Evolutionary conservation across 148 eudicot species (phyloP).

Genomic region (Tetragonia tetragonoides): DNA sequence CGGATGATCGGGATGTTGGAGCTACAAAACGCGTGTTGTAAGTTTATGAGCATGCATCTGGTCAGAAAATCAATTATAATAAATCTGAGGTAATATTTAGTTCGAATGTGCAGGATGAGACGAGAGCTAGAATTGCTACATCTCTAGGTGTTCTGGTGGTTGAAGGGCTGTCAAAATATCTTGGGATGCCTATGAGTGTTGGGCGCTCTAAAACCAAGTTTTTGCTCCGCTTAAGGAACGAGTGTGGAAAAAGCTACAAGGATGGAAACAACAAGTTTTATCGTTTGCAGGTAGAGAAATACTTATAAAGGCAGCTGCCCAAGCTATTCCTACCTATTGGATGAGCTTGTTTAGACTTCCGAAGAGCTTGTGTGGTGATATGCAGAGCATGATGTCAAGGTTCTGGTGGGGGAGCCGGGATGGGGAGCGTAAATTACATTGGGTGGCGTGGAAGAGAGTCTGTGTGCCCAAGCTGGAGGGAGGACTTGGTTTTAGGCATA

Average conservation of each 20-base stretch:
- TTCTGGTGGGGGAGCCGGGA: neutral
- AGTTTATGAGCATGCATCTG: neutral
- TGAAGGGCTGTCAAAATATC: neutral
- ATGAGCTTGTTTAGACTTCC: conserved; percentile 4
- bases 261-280: neutral
- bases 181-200: neutral
- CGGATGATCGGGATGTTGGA: no score
- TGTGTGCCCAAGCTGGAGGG: neutral
- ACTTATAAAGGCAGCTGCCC: neutral
- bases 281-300: neutral
- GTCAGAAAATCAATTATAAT: neutral
- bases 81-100: neutral
- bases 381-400: neutral
- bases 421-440: neutral
- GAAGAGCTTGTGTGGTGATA: neutral
- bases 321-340: neutral
- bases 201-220: neutral
- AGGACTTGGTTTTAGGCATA: neutral
- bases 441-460: neutral
- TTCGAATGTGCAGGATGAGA: neutral
- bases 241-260: no score
- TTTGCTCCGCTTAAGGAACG: neutral
- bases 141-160: neutral
- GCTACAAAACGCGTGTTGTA: neutral
- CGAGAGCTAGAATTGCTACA: neutral